A percentile compares a stretch with the other conserved stretches of the same genome.
phyloP scores from a whole-genome alignment of 2,329 filamentous ascomycete species.

The Penicillium sp. region DNA sequence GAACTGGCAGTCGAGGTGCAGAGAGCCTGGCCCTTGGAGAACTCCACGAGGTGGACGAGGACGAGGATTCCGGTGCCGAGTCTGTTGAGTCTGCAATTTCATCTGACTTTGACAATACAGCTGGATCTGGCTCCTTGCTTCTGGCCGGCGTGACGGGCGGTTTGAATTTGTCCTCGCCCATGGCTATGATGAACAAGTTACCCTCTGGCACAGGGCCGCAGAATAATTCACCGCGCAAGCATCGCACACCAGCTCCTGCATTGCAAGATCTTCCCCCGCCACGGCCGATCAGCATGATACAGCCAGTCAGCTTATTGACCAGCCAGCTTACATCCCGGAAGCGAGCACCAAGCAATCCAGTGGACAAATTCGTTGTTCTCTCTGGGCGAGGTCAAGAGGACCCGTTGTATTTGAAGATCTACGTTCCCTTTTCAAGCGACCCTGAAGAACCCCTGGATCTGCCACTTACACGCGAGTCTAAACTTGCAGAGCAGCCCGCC shows the following conservation, averaged over 20 bases:
- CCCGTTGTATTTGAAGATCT: slow-evolving; percentile 63
- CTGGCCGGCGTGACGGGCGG: slow-evolving; percentile 48
- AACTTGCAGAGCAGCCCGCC: slow-evolving; percentile 48
- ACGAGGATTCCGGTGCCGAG: slow-evolving; percentile 44
- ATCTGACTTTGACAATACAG: slow-evolving; percentile 55
- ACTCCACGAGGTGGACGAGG: slow-evolving; percentile 42
- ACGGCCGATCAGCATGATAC: slow-evolving; percentile 59
- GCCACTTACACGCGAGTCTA: slow-evolving; percentile 55
- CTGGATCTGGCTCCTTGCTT: slow-evolving; percentile 55
- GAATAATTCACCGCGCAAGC: slow-evolving; percentile 53
- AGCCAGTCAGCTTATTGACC: slow-evolving; percentile 57
- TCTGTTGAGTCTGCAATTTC: slow-evolving; percentile 51
- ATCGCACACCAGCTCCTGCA: slow-evolving; percentile 45
- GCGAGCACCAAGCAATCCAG: slow-evolving; percentile 57
- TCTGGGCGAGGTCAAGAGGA: slow-evolving; percentile 61
- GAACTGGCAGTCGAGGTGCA: slow-evolving; percentile 28
- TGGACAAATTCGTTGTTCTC: slow-evolving; percentile 59
- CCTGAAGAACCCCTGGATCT: slow-evolving; percentile 58
- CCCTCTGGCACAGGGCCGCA: slow-evolving; percentile 34
- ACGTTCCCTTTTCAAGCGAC: slow-evolving; percentile 58
- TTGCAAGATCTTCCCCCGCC: slow-evolving; percentile 60
- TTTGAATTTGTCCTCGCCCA: slow-evolving; percentile 52
- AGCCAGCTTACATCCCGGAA: slow-evolving; percentile 58
- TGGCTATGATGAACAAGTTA: slow-evolving; percentile 44
- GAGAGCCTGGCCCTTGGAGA: slow-evolving; percentile 33